Conservation (phyloP, 305 asterid genomes). For the Fraxinus sp. region DNA sequence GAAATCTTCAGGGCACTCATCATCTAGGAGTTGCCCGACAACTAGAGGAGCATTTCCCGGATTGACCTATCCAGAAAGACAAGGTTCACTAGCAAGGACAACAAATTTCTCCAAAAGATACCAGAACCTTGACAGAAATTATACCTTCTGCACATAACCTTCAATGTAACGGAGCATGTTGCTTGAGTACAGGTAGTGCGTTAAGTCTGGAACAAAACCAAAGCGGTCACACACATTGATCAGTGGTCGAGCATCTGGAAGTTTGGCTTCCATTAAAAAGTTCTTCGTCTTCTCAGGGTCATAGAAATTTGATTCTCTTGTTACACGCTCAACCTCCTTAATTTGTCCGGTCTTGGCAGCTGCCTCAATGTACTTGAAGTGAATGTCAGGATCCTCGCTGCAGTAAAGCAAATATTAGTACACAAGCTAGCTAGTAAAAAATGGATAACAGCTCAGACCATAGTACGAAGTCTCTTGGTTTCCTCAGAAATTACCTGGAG, state of each 20-base stretch:
- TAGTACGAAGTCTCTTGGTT: constrained; percentile 16
- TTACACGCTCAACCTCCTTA: constrained; percentile 98
- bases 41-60: constrained; percentile 99
- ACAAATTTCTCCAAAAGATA: background rate
- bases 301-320: constrained; percentile 95
- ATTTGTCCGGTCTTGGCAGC: constrained; percentile 99
- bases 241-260: constrained; percentile 97
- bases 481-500: constrained; percentile 61
- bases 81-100: constrained; percentile 24
- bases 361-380: constrained; percentile 96
- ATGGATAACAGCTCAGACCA: background rate
- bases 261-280: constrained; percentile 98
- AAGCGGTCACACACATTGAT: constrained; percentile 98
- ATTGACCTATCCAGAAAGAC: constrained; percentile 62
- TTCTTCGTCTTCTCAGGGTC: constrained; percentile 94
- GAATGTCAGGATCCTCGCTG: constrained; percentile 99
- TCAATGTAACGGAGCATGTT: constrained; percentile 99
- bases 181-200: constrained; percentile 88
- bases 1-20: constrained; percentile 98
- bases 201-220: constrained; percentile 97
- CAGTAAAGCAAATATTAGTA: constrained; percentile 27
- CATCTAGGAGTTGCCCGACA: constrained; percentile 98
- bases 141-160: constrained; percentile 99
- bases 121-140: constrained; percentile 5
- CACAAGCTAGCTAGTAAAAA: background rate